Base-by-base conservation (phyloP, 2,329 filamentous ascomycete species). In the Colletotrichum camelliae region DNA sequence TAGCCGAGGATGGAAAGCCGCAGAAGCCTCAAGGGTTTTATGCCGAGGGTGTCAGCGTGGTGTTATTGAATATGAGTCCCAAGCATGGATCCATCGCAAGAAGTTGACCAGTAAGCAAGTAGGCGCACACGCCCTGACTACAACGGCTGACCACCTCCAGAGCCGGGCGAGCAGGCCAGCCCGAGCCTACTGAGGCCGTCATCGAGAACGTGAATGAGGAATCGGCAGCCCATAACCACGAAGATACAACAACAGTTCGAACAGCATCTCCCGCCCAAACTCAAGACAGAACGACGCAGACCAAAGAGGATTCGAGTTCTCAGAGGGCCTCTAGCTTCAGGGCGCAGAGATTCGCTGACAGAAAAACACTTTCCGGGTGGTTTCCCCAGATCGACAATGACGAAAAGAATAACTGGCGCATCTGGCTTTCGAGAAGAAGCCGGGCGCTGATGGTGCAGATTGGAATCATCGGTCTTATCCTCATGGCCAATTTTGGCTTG, bases 391-490 rank as follows among this genome's bases (percentile, higher is more conserved):
- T 80, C 33, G 18, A 71, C 13, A 73, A 77, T 1, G 76, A 76
- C 66, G 79, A 76, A 31, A 66, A 61, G 1, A 75, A 74, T 13
- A 77, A 65, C 13, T 71, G 71, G 67, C 77, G 77, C 16, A 79
- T 78, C 24, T 79, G 78, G 69, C 33, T 77, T 2, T 80, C 78
- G 5, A 72, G 76, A 27, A 66, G 80, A 24, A 78, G 77, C n/a
- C 77, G 69, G 12, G 78, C 77, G 3, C 72, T 81, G 4, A 33
- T 79, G n/a, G 4, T 81, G 10, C 79, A 81, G 39, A 78, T 80
- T 4, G 27, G 79, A 24, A 7, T 80, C 39, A 77, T 86, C 78
- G 9, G 78, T 24, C n/a, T 80, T 65, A 75, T 81, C 4, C 76
- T 81, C 12, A 29, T 79, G 27, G 57, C 65, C n/a, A 81, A 81